A percentile compares a stretch with the other conserved stretches of the same genome.
These are phyloP conservation scores for Kodamaea leandrae DNA, from an alignment of 805 yeast genomes.

Conservation along the genomic window DNA sequence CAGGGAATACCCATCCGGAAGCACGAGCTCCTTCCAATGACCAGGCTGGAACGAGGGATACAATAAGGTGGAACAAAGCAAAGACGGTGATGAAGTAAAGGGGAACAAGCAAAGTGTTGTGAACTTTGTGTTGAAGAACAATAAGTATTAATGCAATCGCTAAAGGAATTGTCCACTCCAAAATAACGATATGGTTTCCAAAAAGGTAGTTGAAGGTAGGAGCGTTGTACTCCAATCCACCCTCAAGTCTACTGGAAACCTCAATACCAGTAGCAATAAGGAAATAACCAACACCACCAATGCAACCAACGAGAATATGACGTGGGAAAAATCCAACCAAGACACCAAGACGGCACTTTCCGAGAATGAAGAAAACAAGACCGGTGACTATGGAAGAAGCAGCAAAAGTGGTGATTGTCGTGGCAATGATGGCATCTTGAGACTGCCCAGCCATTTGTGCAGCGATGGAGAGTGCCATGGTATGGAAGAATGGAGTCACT, in stretches of 20 bases:
- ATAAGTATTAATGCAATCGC: constrained; percentile 59
- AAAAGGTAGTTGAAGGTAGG: constrained; percentile 54
- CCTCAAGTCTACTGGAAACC: constrained; percentile 79
- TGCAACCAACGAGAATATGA: constrained; percentile 93
- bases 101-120: constrained; percentile 76
- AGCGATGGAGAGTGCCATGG: constrained; percentile 80
- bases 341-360: constrained; percentile 77
- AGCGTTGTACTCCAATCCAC: constrained; percentile 63
- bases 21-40: constrained; percentile 59
- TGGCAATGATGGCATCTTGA: constrained; percentile 62
- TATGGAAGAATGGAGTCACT: constrained; percentile 96
- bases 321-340: constrained; percentile 94
- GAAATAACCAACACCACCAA: constrained; percentile 98
- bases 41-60: constrained; percentile 65
- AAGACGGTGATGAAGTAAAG: constrained; percentile 73
- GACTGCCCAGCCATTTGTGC: constrained; percentile 44
- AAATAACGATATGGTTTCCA: constrained; percentile 29
- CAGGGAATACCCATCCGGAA: constrained; percentile 80
- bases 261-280: constrained; percentile 86
- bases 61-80: constrained; percentile 62
- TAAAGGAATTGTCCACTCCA: constrained; percentile 68
- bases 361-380: constrained; percentile 68
- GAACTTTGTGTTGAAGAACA: constrained; percentile 50
- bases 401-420: constrained; percentile 85
- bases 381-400: constrained; percentile 86